phyloP scores from a whole-genome alignment of 768 basidiomycete genomes.

The Imleria badia region DNA sequence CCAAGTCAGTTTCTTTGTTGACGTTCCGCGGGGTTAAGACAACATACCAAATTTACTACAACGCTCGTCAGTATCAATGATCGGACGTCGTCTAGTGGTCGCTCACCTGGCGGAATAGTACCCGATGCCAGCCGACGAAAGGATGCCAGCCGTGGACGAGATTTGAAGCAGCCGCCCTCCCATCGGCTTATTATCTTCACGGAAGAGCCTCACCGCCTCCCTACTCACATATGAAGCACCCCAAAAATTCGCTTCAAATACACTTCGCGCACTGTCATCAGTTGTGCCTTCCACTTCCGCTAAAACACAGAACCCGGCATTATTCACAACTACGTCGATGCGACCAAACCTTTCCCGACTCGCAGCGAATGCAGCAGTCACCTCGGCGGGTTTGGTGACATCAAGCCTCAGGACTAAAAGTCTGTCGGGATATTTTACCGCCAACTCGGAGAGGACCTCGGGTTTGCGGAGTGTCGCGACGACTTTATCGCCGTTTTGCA shows the following conservation, averaged over 20 bases:
- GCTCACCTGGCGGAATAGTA: constrained; percentile 25
- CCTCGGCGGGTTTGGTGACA: constrained; percentile 28
- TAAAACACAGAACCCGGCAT: not conserved
- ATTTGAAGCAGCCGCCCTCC: constrained; percentile 41
- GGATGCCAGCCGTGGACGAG: constrained; percentile 24
- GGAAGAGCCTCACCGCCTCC: constrained; percentile 28
- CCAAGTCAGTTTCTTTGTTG: not conserved
- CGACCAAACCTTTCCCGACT: constrained; percentile 21
- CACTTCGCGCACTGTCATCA: constrained; percentile 32
- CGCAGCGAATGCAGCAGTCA: not conserved
- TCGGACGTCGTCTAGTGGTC: not conserved
- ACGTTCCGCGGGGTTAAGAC: not conserved
- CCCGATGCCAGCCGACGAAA: constrained; percentile 3
- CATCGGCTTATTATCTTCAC: constrained; percentile 30
- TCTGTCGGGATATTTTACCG: constrained; percentile 21
- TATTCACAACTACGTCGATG: constrained; percentile 21
- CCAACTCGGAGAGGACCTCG: constrained; percentile 28
- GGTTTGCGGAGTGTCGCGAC: constrained; percentile 45
- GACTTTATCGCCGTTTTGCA: constrained; percentile 39
- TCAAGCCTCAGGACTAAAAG: constrained; percentile 43
- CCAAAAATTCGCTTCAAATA: constrained; percentile 48
- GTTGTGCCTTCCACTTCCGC: constrained; percentile 30
- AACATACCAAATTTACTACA: constrained; percentile 18
- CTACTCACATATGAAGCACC: constrained; percentile 40
- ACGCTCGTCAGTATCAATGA: constrained; percentile 3